A percentile compares a stretch with the other conserved stretches of the same genome.
Conservation (phyloP, 2,329 filamentous ascomycete species). For the Canariomyces notabilis region DNA sequence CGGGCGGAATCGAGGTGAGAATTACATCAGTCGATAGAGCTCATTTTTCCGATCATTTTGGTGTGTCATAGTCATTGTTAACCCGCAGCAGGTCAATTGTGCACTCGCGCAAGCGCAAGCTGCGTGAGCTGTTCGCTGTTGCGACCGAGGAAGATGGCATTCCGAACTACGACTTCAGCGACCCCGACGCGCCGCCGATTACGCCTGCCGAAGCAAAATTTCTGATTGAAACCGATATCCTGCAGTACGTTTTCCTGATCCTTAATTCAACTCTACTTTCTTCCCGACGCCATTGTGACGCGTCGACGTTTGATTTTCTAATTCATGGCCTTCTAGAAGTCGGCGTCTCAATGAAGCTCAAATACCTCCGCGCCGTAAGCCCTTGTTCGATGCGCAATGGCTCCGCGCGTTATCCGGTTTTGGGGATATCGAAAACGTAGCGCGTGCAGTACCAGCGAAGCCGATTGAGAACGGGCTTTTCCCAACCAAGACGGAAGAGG, state of each 20-base stretch:
- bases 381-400: slow-evolving; percentile 41
- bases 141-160: slow-evolving; percentile 64
- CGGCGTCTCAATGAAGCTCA: slow-evolving; percentile 47
- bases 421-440: slow-evolving; percentile 1
- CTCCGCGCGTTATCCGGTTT: slow-evolving; percentile 2
- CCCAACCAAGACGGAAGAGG: background rate
- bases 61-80: slow-evolving; percentile 42
- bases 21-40: slow-evolving; percentile 40
- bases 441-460: background rate
- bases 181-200: slow-evolving; percentile 51
- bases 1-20: slow-evolving; percentile 58
- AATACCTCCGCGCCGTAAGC: slow-evolving; percentile 45
- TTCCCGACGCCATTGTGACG: slow-evolving; percentile 20
- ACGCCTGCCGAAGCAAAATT: slow-evolving; percentile 51
- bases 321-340: slow-evolving; percentile 34
- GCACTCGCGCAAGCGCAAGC: slow-evolving; percentile 83
- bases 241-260: slow-evolving; percentile 47
- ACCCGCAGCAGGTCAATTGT: slow-evolving; percentile 59
- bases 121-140: slow-evolving; percentile 78
- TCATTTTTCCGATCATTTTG: slow-evolving; percentile 44
- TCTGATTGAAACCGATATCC: slow-evolving; percentile 52
- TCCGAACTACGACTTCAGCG: slow-evolving; percentile 53
- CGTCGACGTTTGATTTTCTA: slow-evolving; percentile 19
- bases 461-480: background rate
- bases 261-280: slow-evolving; percentile 18